Evolutionary conservation across 108 stramenopile species (phyloP), one percentile per base, ranked within the genome.

Genomic region (Poteriospumella lacustris): DNA sequence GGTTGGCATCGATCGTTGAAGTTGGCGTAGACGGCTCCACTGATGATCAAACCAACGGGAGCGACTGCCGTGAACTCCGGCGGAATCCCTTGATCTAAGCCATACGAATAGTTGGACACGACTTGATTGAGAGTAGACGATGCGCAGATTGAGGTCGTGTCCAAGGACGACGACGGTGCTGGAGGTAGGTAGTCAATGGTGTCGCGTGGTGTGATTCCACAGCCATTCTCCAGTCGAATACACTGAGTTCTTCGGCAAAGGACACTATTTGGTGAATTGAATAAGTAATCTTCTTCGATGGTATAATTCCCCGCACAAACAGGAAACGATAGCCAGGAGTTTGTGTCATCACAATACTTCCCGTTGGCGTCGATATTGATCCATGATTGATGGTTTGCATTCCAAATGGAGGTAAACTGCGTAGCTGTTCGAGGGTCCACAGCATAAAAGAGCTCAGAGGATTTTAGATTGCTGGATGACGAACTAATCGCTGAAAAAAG

Each of bases 101-200:
- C 64, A 68, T 36, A 36, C 12, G 12, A 19, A 68, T 12, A 19
- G 12, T 12, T 12, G 19, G 15, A 24, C 15, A 68, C 24, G 19
- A 68, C 19, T 15, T 68, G 40, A 68, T 68, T 40, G 19, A 15
- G 19, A 36, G 12, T 19, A 19, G 12, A 12, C 12, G 36, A 68
- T 40, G 12, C 28, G 28, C 34, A 39, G 19, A 36, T 19, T 19
- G 15, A 15, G 15, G 28, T 12, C 15, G 28, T 40, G 24, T 68
- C 64, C 12, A 36, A 15, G 24, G 64, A 19, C 19, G 19, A 19
- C 19, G 15, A 19, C 12, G 40, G 19, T 39, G 36, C 19, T 36
- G 64, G 64, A 39, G 64, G 64, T 15, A 68, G 28, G 64, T 39
- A 68, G 36, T 68, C 64, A 12, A 68, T 40, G 24, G 64, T 68